Conservation (phyloP, 768 basidiomycete species). For the Zangia roseola region DNA sequence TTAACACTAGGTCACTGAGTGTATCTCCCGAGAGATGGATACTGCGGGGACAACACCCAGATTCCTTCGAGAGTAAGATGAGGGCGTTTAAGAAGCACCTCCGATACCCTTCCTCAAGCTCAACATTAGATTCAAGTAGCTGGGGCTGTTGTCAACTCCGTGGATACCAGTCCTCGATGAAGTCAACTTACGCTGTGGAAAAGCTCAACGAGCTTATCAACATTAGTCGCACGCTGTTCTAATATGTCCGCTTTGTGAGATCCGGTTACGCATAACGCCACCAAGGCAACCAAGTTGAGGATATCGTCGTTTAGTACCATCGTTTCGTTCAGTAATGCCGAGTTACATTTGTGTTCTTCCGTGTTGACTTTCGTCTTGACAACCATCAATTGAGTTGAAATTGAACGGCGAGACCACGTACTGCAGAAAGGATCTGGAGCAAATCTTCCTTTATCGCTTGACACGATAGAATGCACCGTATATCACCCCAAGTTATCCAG, state of each 20-base stretch:
- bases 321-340: slow-evolving; percentile 15
- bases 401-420: not conserved
- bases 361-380: slow-evolving; percentile 7
- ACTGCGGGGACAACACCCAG: slow-evolving; percentile 18
- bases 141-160: slow-evolving; percentile 8
- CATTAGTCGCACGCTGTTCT: not conserved
- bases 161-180: not conserved
- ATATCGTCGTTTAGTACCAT: slow-evolving; percentile 19
- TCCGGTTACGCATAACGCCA: slow-evolving; percentile 12
- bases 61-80: slow-evolving; percentile 19
- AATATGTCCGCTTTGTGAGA: slow-evolving; percentile 2
- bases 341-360: slow-evolving; percentile 25
- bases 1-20: slow-evolving; percentile 6
- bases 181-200: slow-evolving; percentile 23
- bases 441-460: slow-evolving; percentile 10
- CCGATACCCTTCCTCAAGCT: slow-evolving; percentile 17
- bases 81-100: slow-evolving; percentile 16
- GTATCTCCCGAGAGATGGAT: slow-evolving; percentile 6
- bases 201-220: slow-evolving; percentile 18
- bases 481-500: slow-evolving; percentile 6
- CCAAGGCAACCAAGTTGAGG: slow-evolving; percentile 18
- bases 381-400: slow-evolving; percentile 8
- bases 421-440: slow-evolving; percentile 15
- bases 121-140: slow-evolving; percentile 22
- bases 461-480: slow-evolving; percentile 14